Percentiles rank a stretch among this genome's conserved stretches.
Evolutionary conservation across 768 basidiomycete species (phyloP).

Genomic region (Lactarius hengduanensis): DNA sequence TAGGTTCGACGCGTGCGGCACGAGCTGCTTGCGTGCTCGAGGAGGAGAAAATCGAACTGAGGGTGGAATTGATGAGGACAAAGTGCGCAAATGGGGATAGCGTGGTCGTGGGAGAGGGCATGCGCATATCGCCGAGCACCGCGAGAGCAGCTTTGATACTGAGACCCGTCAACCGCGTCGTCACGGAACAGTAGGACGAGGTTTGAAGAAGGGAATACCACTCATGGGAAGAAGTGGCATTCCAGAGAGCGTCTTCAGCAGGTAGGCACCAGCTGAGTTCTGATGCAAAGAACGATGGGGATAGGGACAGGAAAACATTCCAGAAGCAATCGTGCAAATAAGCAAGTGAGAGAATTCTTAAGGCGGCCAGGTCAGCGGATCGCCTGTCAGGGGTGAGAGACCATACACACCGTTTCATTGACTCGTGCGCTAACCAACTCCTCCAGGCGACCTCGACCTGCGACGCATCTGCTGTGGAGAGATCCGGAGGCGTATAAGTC

Average conservation of each 20-base stretch:
- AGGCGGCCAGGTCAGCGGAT: conserved; percentile 1
- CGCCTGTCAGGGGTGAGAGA: neutral
- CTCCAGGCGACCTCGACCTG: conserved; percentile 46
- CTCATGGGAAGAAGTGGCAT: conserved; percentile 42
- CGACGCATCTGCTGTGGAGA: conserved; percentile 35
- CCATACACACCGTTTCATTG: conserved; percentile 46
- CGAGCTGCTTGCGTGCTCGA: neutral
- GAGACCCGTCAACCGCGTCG: conserved; percentile 23
- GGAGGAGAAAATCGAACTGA: conserved; percentile 26
- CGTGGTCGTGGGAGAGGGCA: conserved; percentile 11
- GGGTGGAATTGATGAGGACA: conserved; percentile 32
- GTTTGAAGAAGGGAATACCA: conserved; percentile 46
- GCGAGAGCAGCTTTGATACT: conserved; percentile 22
- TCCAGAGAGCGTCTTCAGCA: conserved; percentile 52
- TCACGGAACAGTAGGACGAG: conserved; percentile 32
- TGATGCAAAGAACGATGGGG: conserved; percentile 44
- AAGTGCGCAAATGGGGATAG: conserved; percentile 30
- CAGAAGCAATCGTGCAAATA: conserved; percentile 53
- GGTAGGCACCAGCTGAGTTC: conserved; percentile 50
- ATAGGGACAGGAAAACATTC: conserved; percentile 47
- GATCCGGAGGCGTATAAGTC: conserved; percentile 40
- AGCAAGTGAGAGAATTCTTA: conserved; percentile 35
- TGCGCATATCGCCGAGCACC: conserved; percentile 24
- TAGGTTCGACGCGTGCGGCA: conserved; percentile 1
- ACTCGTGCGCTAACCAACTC: conserved; percentile 52